These are phyloP conservation scores for Tetraselmis striata DNA, from an alignment of 139 green algal genomes.

Conservation along the genomic window DNA sequence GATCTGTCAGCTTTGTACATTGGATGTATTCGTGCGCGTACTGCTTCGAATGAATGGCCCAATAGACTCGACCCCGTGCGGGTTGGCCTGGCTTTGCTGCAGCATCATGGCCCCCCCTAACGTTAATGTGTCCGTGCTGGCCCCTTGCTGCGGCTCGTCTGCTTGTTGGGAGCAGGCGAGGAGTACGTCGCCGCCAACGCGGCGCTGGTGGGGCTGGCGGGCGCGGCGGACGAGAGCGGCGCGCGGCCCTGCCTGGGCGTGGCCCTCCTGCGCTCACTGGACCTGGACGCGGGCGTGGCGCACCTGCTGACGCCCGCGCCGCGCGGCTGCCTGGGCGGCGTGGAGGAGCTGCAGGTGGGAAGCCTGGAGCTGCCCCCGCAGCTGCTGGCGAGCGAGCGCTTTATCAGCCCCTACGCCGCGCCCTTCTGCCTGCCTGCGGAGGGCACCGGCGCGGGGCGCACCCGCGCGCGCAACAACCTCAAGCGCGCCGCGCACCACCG, in stretches of 20 bases:
- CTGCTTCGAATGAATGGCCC: no score
- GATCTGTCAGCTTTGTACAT: no score
- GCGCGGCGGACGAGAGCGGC: background rate
- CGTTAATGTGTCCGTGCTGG: no score
- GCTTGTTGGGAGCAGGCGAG: no score
- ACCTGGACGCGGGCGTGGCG: slow-evolving; percentile 26
- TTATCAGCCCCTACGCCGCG: slow-evolving; percentile 45
- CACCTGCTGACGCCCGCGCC: slow-evolving; percentile 56
- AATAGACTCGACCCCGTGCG: no score
- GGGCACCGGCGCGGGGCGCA: slow-evolving; percentile 50
- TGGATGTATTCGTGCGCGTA: no score
- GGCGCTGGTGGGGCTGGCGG: slow-evolving; percentile 54
- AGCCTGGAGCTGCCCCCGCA: slow-evolving; percentile 53
- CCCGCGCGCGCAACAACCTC: slow-evolving; percentile 62
- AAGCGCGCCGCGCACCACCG: slow-evolving; percentile 20
- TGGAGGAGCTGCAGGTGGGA: slow-evolving; percentile 47
- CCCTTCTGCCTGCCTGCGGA: slow-evolving; percentile 49
- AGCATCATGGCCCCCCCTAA: no score
- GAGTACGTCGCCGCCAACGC: slow-evolving; percentile 48
- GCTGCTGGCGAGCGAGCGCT: slow-evolving; percentile 39
- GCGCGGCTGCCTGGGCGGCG: slow-evolving; percentile 26
- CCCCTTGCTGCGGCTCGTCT: no score
- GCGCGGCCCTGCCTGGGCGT: slow-evolving; percentile 57
- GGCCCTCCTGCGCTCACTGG: slow-evolving; percentile 58
- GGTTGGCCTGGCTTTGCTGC: no score